Conservation (phyloP, 2,329 filamentous ascomycete species). For the Paecilomyces fulvus region DNA sequence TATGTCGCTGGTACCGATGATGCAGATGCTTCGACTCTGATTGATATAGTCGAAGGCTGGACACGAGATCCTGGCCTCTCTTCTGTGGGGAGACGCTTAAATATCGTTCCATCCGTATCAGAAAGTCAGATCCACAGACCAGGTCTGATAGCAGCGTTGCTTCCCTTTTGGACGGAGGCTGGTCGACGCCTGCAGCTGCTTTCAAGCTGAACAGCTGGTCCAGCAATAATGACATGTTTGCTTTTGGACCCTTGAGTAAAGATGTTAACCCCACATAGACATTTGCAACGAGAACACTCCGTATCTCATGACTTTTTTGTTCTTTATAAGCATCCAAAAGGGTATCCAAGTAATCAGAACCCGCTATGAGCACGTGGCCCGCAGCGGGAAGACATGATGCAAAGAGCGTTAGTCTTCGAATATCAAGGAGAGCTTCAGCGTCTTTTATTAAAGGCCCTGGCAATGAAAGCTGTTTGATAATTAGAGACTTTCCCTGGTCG, state of each 20-base stretch:
- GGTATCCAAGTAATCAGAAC: constrained; percentile 79
- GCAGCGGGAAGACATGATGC: constrained; percentile 33
- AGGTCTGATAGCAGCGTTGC: constrained; percentile 69
- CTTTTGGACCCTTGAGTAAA: constrained; percentile 56
- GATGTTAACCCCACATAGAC: constrained; percentile 67
- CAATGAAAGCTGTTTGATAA: constrained; percentile 23
- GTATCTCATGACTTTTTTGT: constrained; percentile 53
- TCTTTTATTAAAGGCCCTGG: constrained; percentile 7
- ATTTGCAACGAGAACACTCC: constrained; percentile 61
- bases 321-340: constrained; percentile 43
- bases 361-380: constrained; percentile 62
- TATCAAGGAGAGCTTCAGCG: constrained; percentile 13
- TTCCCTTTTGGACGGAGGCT: constrained; percentile 28
- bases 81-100: constrained; percentile 28
- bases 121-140: constrained; percentile 68
- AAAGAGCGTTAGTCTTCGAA: constrained; percentile 32
- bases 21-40: constrained; percentile 30
- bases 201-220: constrained; percentile 81
- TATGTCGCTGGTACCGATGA: constrained; percentile 34
- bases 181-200: constrained; percentile 56
- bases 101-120: constrained; percentile 39
- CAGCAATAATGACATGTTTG: constrained; percentile 65
- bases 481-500: constrained; percentile 25
- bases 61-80: constrained; percentile 32
- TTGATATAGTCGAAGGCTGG: constrained; percentile 32